Conservation (phyloP, 768 basidiomycete genomes). For the Trichaptum fuscoviolaceum region DNA sequence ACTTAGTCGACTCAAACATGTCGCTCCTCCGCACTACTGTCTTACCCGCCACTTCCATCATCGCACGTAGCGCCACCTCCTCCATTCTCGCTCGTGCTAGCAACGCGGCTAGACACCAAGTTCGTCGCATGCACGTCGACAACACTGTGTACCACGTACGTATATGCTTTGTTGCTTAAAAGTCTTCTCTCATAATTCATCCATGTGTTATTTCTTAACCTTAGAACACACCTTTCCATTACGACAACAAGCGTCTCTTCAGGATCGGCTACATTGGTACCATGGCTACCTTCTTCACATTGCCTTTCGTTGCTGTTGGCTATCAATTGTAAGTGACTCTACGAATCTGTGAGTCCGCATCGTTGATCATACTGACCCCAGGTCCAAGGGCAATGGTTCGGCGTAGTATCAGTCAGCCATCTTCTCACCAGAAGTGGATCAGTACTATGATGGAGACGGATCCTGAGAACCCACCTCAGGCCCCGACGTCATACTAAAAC, state of each 20-base stretch:
- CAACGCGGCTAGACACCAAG: not conserved
- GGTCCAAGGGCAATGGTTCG: conserved; percentile 1
- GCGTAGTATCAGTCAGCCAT: not conserved
- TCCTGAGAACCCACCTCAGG: not conserved
- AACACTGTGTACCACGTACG: not conserved
- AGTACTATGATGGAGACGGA: not conserved
- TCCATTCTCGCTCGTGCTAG: not conserved
- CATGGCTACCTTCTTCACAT: not conserved
- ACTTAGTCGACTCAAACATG: not conserved
- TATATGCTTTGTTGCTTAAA: not conserved
- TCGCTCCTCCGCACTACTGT: not conserved
- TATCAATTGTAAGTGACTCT: not conserved
- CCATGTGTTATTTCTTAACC: not conserved
- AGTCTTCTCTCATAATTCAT: not conserved
- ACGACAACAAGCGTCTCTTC: not conserved
- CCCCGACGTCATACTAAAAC: not conserved
- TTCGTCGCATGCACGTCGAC: not conserved
- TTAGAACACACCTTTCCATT: not conserved
- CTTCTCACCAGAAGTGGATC: not conserved
- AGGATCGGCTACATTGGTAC: not conserved
- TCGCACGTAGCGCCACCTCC: not conserved
- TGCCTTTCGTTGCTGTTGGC: not conserved
- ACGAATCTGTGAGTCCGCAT: not conserved
- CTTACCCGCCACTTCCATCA: not conserved
- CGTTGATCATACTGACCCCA: not conserved